Evolutionary conservation across 2,329 filamentous ascomycete species (phyloP).

Genomic region (Alternaria brassicicola): DNA sequence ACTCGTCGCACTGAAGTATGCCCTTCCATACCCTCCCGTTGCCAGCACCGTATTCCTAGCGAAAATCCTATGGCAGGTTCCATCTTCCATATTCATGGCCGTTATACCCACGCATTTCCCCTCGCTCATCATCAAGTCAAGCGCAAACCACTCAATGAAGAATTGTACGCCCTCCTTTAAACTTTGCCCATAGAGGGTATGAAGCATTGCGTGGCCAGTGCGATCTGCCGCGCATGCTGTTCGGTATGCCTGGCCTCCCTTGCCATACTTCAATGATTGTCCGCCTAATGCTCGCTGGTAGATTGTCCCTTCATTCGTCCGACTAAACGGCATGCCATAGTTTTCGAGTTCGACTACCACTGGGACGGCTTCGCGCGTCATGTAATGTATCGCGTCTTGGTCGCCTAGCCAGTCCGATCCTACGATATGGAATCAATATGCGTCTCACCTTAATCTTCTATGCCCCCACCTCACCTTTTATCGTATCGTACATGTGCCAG

Average conservation of each 20-base stretch:
- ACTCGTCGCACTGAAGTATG: conserved; percentile 58
- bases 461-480: background rate
- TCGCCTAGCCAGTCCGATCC: conserved; percentile 65
- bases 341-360: conserved; percentile 63
- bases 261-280: conserved; percentile 55
- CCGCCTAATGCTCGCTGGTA: conserved; percentile 58
- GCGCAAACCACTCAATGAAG: conserved; percentile 59
- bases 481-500: conserved; percentile 67
- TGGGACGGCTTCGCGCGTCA: conserved; percentile 62
- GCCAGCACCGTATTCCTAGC: conserved; percentile 57
- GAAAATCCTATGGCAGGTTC: conserved; percentile 56
- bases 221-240: conserved; percentile 56
- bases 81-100: conserved; percentile 57
- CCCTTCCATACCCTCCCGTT: conserved; percentile 58
- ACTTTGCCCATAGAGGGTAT: conserved; percentile 58
- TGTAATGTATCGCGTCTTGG: conserved; percentile 66
- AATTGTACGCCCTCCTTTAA: conserved; percentile 57
- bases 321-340: conserved; percentile 62
- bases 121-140: conserved; percentile 57
- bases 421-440: conserved; percentile 48
- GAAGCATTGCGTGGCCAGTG: conserved; percentile 58
- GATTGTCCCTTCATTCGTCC: conserved; percentile 54
- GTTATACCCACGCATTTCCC: conserved; percentile 56
- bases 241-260: conserved; percentile 57
- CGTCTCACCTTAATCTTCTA: accelerated